A percentile compares a stretch with the other conserved stretches of the same genome.
Conservation (phyloP, 2,329 filamentous ascomycete genomes). For the Colletotrichum sp. region DNA sequence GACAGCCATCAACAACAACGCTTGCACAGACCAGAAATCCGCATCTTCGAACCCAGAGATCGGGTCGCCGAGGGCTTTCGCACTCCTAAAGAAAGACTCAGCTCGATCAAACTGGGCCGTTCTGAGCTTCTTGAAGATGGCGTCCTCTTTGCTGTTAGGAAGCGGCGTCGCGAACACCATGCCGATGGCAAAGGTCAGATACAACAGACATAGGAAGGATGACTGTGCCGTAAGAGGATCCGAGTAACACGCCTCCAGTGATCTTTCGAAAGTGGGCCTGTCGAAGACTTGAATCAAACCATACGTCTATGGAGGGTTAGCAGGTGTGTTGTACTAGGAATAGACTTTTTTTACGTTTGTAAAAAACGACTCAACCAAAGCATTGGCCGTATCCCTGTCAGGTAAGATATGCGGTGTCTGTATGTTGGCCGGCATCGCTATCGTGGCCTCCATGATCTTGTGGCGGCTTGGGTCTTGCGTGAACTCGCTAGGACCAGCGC, state of each 20-base stretch:
- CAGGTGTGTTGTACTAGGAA: background rate
- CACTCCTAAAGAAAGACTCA: slow-evolving; percentile 68
- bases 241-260: slow-evolving; percentile 58
- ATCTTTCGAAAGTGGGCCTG: slow-evolving; percentile 50
- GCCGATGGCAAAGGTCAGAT: slow-evolving; percentile 68
- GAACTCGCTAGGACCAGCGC: slow-evolving; percentile 60
- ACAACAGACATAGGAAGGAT: slow-evolving; percentile 62
- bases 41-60: slow-evolving; percentile 62
- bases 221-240: slow-evolving; percentile 55
- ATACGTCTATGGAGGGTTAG: slow-evolving; percentile 49
- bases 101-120: slow-evolving; percentile 55
- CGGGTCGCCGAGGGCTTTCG: slow-evolving; percentile 54
- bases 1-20: slow-evolving; percentile 66
- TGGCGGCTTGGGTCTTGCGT: slow-evolving; percentile 62
- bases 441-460: slow-evolving; percentile 60
- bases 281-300: slow-evolving; percentile 68
- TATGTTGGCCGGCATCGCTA: slow-evolving; percentile 48
- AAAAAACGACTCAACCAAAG: slow-evolving; percentile 66
- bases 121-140: slow-evolving; percentile 55
- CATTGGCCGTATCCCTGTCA: slow-evolving; percentile 56
- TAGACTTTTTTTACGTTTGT: slow-evolving; percentile 49
- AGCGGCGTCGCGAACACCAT: slow-evolving; percentile 60
- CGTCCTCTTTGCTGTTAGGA: slow-evolving; percentile 53
- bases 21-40: slow-evolving; percentile 70
- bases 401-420: slow-evolving; percentile 60